Evolutionary conservation across 2,329 filamentous ascomycete genomes (phyloP).

Genomic region (Emericellopsis cladophorae): DNA sequence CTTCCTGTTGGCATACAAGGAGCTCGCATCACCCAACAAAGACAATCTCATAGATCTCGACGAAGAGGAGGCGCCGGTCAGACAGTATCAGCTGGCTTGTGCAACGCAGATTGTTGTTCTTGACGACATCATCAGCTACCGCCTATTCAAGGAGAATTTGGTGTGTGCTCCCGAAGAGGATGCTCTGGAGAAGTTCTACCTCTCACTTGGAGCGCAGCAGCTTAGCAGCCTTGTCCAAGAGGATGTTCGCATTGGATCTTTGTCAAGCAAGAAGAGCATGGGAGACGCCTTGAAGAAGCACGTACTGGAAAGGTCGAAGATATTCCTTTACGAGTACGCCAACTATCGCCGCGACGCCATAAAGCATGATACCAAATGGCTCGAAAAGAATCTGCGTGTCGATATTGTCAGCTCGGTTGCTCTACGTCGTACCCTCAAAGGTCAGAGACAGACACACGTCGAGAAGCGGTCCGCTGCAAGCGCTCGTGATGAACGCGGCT

Average conservation of each 20-base stretch:
- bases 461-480: conserved; percentile 67
- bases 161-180: conserved; percentile 89
- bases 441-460: conserved; percentile 54
- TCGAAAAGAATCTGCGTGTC: conserved; percentile 74
- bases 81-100: conserved; percentile 65
- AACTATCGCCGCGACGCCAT: conserved; percentile 66
- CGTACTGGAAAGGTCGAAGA: conserved; percentile 74
- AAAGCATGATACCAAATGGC: conserved; percentile 78
- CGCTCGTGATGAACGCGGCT: conserved; percentile 37
- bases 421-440: conserved; percentile 63
- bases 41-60: conserved; percentile 37
- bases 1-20: conserved; percentile 75
- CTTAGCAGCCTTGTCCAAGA: conserved; percentile 71
- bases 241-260: conserved; percentile 57
- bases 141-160: conserved; percentile 73
- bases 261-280: conserved; percentile 53
- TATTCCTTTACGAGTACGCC: conserved; percentile 71
- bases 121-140: conserved; percentile 82
- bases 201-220: conserved; percentile 62
- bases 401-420: conserved; percentile 67
- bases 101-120: conserved; percentile 64
- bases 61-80: conserved; percentile 53
- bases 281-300: conserved; percentile 63
- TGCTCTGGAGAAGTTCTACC: conserved; percentile 70
- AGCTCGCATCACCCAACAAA: conserved; percentile 39